Evolutionary conservation across 2,329 filamentous ascomycete genomes (phyloP), one percentile per base, ranked within the genome.

Genomic region (Aspergillus transmontanensis): DNA sequence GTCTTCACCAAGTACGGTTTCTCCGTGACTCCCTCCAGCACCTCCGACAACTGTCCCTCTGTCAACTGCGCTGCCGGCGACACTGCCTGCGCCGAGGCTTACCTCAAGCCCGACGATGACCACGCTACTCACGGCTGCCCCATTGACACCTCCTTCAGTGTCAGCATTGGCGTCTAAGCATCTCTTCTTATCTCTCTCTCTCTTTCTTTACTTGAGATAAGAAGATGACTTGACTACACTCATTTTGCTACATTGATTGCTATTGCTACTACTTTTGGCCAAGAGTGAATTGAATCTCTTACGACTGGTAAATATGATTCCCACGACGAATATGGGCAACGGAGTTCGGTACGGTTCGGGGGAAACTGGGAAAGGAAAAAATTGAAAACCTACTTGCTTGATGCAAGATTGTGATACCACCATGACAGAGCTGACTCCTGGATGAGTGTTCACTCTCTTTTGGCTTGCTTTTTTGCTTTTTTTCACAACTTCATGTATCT

Each of bases 41-140:
- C 58, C 28, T 61, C 66, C 48, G 14, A 12, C 43, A 60, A 69
- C 60, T 81, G 79, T 72, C 75, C 73, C 21, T 64, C 65, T 39
- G 76, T 77, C 57, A 68, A 68, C 61, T 81, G 79, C 69, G 53
- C 61, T 34, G 72, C 78, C 26, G 78, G 78, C 45, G 77, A 78
- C 55, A 32, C 58, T 26, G 63, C 67, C 23, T 81, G 79, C 67
- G 68, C 73, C 21, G 73, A 74, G 58, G 79, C 77, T 54, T 81
- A 81, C 69, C 73, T 79, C 68, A 60, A 75, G 64, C 77, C 77
- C 19, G 69, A 72, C 32, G 79, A 80, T 69, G 71, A 80, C 71
- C 71, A 75, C 45, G 79, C 79, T 45, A 81, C 79, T 53, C 76
- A 80, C 65, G 75, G 76, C 60, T 81, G 79, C 71, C 71, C 75